Conservation (phyloP, 2,329 filamentous ascomycete genomes). For the Verticillium zaregamsianum region DNA sequence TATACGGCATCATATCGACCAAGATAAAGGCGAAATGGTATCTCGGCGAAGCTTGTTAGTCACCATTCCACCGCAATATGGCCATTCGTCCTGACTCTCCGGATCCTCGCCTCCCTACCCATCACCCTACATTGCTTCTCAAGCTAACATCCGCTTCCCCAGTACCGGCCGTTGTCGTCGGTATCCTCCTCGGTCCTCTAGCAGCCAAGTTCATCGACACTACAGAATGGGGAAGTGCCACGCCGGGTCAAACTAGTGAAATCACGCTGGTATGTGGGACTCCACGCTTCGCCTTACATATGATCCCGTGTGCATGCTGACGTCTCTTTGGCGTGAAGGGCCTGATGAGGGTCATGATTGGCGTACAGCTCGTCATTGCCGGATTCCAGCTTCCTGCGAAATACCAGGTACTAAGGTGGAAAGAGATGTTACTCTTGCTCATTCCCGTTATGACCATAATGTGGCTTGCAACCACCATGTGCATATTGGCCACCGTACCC, state of each 20-base stretch:
- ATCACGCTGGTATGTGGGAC: conserved; percentile 30
- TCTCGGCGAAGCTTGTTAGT: conserved; percentile 49
- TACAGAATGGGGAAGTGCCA: conserved; percentile 30
- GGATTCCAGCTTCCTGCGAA: conserved; percentile 56
- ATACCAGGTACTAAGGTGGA: conserved; percentile 44
- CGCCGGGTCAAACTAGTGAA: conserved; percentile 17
- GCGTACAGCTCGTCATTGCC: conserved; percentile 56
- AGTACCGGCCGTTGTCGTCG: conserved; percentile 53
- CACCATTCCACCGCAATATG: background rate
- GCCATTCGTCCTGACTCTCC: too few relatives aligned
- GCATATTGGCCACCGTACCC: conserved; percentile 49
- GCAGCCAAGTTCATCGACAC: conserved; percentile 46
- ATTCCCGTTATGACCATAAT: conserved; percentile 58
- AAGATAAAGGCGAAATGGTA: conserved; percentile 49
- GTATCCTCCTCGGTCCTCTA: conserved; percentile 49
- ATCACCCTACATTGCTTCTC: background rate
- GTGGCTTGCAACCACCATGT: conserved; percentile 55
- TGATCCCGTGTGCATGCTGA: background rate
- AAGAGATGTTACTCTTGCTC: conserved; percentile 49
- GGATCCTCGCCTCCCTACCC: background rate
- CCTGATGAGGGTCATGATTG: conserved; percentile 53
- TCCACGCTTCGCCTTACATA: background rate
- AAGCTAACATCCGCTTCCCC: background rate
- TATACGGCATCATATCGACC: conserved; percentile 45
- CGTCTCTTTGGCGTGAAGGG: conserved; percentile 21